Evolutionary conservation across 306 rosid species (phyloP).

Genomic region (Vicia villosa): DNA sequence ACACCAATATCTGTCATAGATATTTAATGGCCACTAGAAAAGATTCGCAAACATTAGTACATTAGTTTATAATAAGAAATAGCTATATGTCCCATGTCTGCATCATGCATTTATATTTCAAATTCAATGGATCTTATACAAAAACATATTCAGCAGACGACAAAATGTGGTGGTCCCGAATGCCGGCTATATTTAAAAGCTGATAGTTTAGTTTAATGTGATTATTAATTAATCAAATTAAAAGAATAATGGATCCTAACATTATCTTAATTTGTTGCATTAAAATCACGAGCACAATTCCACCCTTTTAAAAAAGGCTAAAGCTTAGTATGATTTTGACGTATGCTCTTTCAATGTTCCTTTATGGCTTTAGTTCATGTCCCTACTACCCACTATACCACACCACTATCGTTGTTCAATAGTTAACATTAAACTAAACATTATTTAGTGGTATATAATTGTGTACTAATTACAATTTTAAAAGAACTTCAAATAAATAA

Average conservation of each 20-base stretch:
- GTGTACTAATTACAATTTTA: too few relatives aligned
- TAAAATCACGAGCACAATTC: slow-evolving; percentile 44
- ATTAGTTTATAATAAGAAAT: background rate
- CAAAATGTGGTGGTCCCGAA: slow-evolving; percentile 23
- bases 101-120: background rate
- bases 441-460: background rate
- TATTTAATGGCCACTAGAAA: background rate
- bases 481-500: too few relatives aligned
- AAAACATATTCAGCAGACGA: background rate
- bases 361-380: slow-evolving; percentile 30
- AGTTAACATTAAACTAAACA: background rate
- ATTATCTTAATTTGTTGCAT: slow-evolving; percentile 17
- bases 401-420: slow-evolving; percentile 23
- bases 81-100: background rate
- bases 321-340: slow-evolving; percentile 16
- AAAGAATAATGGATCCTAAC: background rate
- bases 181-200: slow-evolving; percentile 39
- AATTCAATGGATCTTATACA: background rate
- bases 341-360: slow-evolving; percentile 1
- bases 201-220: background rate
- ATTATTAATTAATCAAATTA: background rate
- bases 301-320: too few relatives aligned
- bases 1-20: background rate
- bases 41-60: background rate
- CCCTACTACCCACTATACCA: slow-evolving; percentile 33